phyloP scores from a whole-genome alignment of 192 early-diverging fungal species.

The Haplosporangium gracile region DNA sequence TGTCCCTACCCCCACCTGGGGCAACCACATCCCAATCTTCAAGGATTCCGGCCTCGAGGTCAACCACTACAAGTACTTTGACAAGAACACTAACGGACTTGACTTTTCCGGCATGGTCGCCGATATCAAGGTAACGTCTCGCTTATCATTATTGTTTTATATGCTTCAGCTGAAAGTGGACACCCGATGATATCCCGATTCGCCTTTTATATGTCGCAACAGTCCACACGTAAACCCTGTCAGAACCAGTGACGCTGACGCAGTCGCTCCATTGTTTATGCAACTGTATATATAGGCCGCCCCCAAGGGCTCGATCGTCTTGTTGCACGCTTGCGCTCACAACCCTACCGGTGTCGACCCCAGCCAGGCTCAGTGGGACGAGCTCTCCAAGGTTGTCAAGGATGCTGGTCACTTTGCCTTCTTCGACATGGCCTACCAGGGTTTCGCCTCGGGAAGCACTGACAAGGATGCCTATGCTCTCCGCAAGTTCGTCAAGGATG shows the following conservation, averaged over 20 bases:
- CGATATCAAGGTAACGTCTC: constrained; percentile 78
- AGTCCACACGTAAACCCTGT: no score
- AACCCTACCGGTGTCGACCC: constrained; percentile 99
- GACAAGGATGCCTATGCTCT: constrained; percentile 93
- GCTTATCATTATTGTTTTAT: background rate
- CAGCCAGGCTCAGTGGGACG: constrained; percentile 89
- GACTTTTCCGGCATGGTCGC: constrained; percentile 93
- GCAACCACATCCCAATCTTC: constrained; percentile 97
- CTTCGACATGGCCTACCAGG: constrained; percentile 99
- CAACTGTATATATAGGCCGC: constrained; percentile 64
- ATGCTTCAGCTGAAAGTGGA: background rate
- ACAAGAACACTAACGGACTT: constrained; percentile 92
- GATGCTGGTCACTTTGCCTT: constrained; percentile 88
- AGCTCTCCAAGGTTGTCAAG: constrained; percentile 86
- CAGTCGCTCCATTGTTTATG: background rate
- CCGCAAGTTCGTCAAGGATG: constrained; percentile 90
- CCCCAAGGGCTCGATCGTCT: constrained; percentile 88
- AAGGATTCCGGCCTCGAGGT: constrained; percentile 90
- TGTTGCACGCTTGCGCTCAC: constrained; percentile 99
- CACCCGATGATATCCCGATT: background rate
- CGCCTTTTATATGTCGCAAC: background rate
- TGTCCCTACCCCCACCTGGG: constrained; percentile 96
- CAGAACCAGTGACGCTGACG: background rate
- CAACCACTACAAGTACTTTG: constrained; percentile 93
- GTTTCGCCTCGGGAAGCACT: constrained; percentile 95